Conservation (phyloP, 495 filamentous ascomycete species). For the Aspergillus coremiiformis region DNA sequence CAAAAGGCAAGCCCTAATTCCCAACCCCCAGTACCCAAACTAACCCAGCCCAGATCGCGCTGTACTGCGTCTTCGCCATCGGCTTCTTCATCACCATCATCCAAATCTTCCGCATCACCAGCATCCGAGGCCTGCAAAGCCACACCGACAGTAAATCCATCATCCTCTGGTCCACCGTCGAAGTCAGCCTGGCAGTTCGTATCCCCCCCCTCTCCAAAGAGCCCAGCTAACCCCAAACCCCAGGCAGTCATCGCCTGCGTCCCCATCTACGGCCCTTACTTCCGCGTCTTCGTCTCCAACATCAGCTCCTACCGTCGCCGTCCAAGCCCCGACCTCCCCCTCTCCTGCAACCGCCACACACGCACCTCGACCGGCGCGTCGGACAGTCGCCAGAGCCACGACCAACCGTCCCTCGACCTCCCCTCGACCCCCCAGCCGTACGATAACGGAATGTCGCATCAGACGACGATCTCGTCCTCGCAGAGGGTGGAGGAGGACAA, state of each 20-base stretch:
- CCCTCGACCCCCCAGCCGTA: neutral
- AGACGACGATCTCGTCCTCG: neutral
- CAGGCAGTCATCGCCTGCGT: constrained; percentile 42
- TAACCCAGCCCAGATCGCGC: constrained; percentile 30
- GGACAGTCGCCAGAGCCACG: neutral
- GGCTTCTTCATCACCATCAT: constrained; percentile 48
- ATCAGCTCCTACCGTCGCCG: constrained; percentile 17
- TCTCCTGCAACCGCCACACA: neutral
- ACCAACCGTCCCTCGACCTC: neutral
- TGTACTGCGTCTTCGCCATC: constrained; percentile 42
- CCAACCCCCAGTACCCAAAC: constrained; percentile 11
- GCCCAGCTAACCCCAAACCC: neutral
- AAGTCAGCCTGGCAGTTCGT: constrained; percentile 41
- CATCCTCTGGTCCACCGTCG: constrained; percentile 46
- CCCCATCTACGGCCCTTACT: constrained; percentile 44
- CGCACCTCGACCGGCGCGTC: neutral
- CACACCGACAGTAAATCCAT: constrained; percentile 40
- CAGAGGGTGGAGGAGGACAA: neutral
- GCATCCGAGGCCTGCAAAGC: constrained; percentile 33
- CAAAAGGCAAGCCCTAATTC: constrained; percentile 16
- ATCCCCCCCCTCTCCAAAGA: neutral
- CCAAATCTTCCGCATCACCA: constrained; percentile 49
- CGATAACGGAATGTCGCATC: neutral
- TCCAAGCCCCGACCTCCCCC: neutral
- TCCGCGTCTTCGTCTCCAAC: constrained; percentile 31